These are phyloP conservation scores for Ploettnerulaceae sp. DNA, from an alignment of 2,329 filamentous ascomycete genomes.

Conservation along the genomic window DNA sequence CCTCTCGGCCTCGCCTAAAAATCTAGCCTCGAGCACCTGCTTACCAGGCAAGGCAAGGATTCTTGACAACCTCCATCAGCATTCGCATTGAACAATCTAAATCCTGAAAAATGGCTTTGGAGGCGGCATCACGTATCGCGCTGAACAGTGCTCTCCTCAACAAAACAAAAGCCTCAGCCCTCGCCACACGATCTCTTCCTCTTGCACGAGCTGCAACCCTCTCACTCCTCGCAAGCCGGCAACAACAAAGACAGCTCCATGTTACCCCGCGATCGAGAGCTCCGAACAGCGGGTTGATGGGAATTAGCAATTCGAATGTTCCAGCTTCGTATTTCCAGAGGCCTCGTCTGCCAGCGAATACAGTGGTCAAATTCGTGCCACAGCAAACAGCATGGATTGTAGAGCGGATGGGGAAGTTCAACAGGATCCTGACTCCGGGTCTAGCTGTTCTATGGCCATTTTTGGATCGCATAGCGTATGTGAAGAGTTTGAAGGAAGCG, in stretches of 20 bases:
- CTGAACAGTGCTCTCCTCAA: slow-evolving; percentile 24
- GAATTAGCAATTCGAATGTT: slow-evolving; percentile 35
- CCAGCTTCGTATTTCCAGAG: slow-evolving; percentile 78
- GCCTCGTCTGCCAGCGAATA: slow-evolving; percentile 78
- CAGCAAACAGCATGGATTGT: slow-evolving; percentile 99
- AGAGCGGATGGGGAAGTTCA: slow-evolving; percentile 98
- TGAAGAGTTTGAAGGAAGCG: slow-evolving; percentile 93
- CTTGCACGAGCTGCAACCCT: slow-evolving; percentile 22
- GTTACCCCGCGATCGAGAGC: slow-evolving; percentile 22
- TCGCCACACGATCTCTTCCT: slow-evolving; percentile 18
- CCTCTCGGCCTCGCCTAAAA: slow-evolving; percentile 20
- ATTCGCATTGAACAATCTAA: slow-evolving; percentile 5
- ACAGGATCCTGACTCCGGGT: slow-evolving; percentile 86
- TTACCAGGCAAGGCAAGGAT: slow-evolving; percentile 2
- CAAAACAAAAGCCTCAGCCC: slow-evolving; percentile 16
- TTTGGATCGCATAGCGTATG: slow-evolving; percentile 93
- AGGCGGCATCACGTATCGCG: slow-evolving; percentile 24
- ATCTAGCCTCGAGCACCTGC: slow-evolving; percentile 16
- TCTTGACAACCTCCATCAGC: slow-evolving; percentile 1
- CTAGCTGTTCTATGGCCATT: slow-evolving; percentile 85
- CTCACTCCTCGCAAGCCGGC: slow-evolving; percentile 18
- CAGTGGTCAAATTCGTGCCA: slow-evolving; percentile 92
- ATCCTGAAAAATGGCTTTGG: slow-evolving; percentile 22
- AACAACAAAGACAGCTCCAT: slow-evolving; percentile 29
- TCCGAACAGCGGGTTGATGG: slow-evolving; percentile 29